phyloP scores from a whole-genome alignment of 2,329 filamentous ascomycete species.

The Phaeosphaeria sp. region DNA sequence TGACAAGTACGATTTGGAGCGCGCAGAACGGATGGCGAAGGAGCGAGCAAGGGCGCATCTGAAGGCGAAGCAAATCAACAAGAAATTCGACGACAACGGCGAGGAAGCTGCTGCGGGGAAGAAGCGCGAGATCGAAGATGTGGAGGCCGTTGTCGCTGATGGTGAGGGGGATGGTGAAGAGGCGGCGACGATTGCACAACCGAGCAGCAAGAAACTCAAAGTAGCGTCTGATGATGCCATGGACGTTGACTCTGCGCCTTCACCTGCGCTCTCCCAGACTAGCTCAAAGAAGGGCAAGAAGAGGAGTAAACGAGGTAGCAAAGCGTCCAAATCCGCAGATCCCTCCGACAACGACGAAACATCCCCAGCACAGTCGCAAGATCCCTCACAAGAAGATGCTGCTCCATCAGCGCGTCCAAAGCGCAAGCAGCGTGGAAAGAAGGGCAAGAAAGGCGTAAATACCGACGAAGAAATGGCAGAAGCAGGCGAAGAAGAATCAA shows the following conservation, averaged over 20 bases:
- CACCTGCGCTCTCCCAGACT: constrained; percentile 2
- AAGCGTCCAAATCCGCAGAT: constrained; percentile 5
- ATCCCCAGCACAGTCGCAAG: neutral
- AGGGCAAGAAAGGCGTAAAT: neutral
- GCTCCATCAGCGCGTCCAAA: neutral
- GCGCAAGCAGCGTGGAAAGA: constrained; percentile 9
- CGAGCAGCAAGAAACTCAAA: constrained; percentile 16
- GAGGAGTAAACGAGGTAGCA: neutral
- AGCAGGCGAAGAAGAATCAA: neutral
- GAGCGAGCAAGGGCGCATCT: constrained; percentile 40
- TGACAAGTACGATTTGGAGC: constrained; percentile 52
- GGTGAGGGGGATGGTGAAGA: constrained; percentile 19
- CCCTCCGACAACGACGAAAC: neutral
- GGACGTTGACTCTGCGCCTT: constrained; percentile 10
- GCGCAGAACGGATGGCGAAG: constrained; percentile 44
- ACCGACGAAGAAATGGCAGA: neutral
- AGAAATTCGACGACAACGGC: constrained; percentile 36
- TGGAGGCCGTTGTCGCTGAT: constrained; percentile 2
- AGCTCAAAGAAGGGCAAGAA: neutral
- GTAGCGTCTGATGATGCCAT: constrained; percentile 12
- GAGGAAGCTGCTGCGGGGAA: constrained; percentile 26
- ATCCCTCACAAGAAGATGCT: neutral
- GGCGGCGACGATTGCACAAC: constrained; percentile 21
- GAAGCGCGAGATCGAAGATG: constrained; percentile 37
- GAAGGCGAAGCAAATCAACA: constrained; percentile 31